Evolutionary conservation across 192 early-diverging fungal genomes (phyloP), one percentile per base, ranked within the genome.

Genomic region (Podila minutissima): DNA sequence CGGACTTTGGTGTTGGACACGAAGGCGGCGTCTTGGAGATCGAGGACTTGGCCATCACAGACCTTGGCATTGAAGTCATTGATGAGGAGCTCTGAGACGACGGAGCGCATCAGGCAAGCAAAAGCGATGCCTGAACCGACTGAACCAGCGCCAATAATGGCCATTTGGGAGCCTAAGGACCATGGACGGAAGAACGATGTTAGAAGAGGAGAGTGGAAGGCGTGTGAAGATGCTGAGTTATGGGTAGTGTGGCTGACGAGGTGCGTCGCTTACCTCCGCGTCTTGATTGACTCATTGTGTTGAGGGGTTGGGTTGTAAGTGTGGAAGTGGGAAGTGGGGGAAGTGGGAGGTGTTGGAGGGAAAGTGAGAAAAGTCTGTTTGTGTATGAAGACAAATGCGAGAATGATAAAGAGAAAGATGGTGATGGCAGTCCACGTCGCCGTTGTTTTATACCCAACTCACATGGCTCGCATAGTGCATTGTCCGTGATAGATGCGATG

Each of bases 1-100:
- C 88, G 87, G 66, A 94, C 85, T 24, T 77, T 76, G 26, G 92
- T 92, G 32, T 87, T 88, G 63, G 88, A 83, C 74, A 94, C 83
- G 76, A 92, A 93, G 57, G 93, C 87, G 5, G 93, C 92, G 69
- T 96, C 95, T 64, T 89, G 87, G 24, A 96, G 87, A 88, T 96
- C 95, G n/a, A 95, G 84, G 1, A 91, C 91, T 85, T 96, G 93
- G 29, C 92, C 95, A 62, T 87, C 65, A 38, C 90, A 92, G 24
- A 86, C 84, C 71, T 94, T 89, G 7, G 84, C 74, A 26, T 86
- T 87, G n/a, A 91, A 86, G 72, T 95, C 94, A 57, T 93, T 91
- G 29, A 95, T 70, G 19, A 95, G 68, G 59, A 95, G 85, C 71
- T 93, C 91, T 11, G 91, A 93, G 4, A 88, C 83, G 29, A 95